Percentiles rank a stretch among this genome's conserved stretches.
Conservation (phyloP, 202 grass and related monocot genomes). For the Panicum hallii region DNA sequence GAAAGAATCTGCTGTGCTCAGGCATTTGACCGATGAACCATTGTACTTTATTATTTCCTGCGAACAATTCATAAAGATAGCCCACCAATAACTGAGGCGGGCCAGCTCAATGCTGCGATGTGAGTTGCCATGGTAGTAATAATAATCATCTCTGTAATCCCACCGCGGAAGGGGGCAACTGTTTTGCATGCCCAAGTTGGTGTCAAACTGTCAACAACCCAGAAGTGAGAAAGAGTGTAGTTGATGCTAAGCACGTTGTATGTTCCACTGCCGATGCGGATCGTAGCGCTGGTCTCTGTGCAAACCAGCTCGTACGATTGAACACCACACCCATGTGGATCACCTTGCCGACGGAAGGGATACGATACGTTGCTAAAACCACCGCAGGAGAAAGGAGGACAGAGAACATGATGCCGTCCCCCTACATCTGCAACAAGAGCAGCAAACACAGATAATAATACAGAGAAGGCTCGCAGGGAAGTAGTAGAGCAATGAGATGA, state of each 20-base stretch:
- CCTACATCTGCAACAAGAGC: background rate
- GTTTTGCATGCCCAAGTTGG: background rate
- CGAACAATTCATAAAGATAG: constrained; percentile 36
- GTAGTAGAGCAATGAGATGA: background rate
- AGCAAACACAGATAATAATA: background rate
- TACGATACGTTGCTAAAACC: background rate
- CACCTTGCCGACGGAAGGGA: constrained; percentile 43
- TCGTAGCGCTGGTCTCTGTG: background rate
- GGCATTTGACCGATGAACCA: background rate
- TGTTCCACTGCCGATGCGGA: constrained; percentile 26
- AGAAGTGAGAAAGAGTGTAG: background rate
- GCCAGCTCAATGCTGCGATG: background rate
- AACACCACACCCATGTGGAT: constrained; percentile 32
- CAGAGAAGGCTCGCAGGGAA: background rate
- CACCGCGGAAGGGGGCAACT: background rate
- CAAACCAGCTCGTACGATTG: constrained; percentile 35
- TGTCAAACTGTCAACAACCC: constrained; percentile 36
- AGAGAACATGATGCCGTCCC: background rate
- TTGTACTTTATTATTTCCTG: background rate
- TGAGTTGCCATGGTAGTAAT: too few relatives aligned
- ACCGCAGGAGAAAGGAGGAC: constrained; percentile 47
- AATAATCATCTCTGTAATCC: too few relatives aligned
- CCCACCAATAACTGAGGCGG: too few relatives aligned
- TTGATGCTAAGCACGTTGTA: constrained; percentile 34
- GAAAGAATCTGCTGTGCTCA: background rate